These are phyloP conservation scores for Colletotrichum euphorbiae DNA, from an alignment of 2,329 filamentous ascomycete genomes.

Conservation along the genomic window DNA sequence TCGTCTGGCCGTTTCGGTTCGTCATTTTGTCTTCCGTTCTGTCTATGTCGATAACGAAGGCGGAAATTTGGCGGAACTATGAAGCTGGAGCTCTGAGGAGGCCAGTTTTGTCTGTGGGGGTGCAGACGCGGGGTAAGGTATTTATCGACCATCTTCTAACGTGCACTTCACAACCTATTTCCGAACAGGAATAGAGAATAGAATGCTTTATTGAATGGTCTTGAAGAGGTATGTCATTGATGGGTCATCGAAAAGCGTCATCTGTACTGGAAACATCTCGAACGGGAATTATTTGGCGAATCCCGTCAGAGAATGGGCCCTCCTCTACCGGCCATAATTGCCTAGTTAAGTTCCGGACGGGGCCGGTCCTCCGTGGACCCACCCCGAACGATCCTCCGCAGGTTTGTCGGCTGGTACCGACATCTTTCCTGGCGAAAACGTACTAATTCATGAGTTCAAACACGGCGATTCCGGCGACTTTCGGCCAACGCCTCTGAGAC, in stretches of 20 bases:
- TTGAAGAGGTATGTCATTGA: background rate
- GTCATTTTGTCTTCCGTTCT: constrained; percentile 1
- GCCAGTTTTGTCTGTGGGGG: background rate
- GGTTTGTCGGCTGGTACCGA: background rate
- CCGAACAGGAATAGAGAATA: background rate
- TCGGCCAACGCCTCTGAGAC: background rate
- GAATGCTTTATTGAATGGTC: background rate
- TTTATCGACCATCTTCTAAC: constrained; percentile 10
- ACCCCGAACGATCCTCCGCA: background rate
- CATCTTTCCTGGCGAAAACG: too few species aligned
- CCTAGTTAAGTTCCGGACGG: constrained; percentile 20
- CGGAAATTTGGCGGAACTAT: background rate
- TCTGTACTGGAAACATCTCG: background rate
- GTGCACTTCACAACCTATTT: background rate
- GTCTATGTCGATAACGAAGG: background rate
- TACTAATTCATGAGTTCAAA: background rate
- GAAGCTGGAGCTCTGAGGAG: background rate
- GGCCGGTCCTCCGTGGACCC: constrained; percentile 18
- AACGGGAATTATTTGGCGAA: constrained; percentile 19
- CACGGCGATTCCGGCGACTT: background rate
- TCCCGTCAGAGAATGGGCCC: background rate
- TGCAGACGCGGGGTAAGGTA: constrained; percentile 23
- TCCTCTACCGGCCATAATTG: constrained; percentile 19
- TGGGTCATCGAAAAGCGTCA: background rate
- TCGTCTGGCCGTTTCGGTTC: constrained; percentile 1